Percentiles rank a stretch among this genome's conserved stretches.
These are phyloP conservation scores for Didymella pinodella DNA, from an alignment of 2,329 filamentous ascomycete species.

Conservation along the genomic window DNA sequence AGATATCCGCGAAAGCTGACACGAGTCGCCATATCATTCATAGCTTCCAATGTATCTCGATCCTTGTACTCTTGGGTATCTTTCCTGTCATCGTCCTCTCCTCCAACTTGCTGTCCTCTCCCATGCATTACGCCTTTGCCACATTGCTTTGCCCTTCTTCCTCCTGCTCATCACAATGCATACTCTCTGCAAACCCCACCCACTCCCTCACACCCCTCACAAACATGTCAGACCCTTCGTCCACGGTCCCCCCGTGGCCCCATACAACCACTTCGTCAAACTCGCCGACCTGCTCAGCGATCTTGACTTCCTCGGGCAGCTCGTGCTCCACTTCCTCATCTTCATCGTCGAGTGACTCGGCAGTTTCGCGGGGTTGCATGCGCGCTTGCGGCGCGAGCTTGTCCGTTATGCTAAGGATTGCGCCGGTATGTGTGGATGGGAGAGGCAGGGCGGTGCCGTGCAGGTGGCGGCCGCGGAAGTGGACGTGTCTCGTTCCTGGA, in stretches of 20 bases:
- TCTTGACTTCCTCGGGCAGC: conserved; percentile 41
- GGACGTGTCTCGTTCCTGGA: conserved; percentile 33
- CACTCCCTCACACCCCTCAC: conserved; percentile 81
- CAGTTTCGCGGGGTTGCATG: not conserved
- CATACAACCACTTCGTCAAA: conserved; percentile 85
- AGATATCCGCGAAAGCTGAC: conserved; percentile 25
- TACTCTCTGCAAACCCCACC: conserved; percentile 74
- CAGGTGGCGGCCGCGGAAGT: conserved; percentile 76
- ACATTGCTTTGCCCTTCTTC: conserved; percentile 8
- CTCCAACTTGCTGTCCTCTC: too few species aligned
- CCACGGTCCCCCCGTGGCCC: conserved; percentile 76
- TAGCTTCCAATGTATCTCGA: not conserved
- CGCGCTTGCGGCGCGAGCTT: conserved; percentile 28
- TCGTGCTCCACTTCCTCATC: conserved; percentile 29
- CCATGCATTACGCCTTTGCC: not conserved
- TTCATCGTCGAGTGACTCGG: not conserved
- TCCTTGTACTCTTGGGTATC: conserved; percentile 4
- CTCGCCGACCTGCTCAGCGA: conserved; percentile 68
- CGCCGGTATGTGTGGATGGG: conserved; percentile 73
- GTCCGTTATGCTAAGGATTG: conserved; percentile 42
- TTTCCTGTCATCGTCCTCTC: not conserved
- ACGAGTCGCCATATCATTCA: not conserved
- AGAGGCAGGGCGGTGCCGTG: conserved; percentile 71
- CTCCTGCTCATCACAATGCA: conserved; percentile 40
- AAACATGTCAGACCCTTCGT: conserved; percentile 71